Base-by-base conservation (phyloP, 148 eudicot species). In the Chenopodium quinoa region DNA sequence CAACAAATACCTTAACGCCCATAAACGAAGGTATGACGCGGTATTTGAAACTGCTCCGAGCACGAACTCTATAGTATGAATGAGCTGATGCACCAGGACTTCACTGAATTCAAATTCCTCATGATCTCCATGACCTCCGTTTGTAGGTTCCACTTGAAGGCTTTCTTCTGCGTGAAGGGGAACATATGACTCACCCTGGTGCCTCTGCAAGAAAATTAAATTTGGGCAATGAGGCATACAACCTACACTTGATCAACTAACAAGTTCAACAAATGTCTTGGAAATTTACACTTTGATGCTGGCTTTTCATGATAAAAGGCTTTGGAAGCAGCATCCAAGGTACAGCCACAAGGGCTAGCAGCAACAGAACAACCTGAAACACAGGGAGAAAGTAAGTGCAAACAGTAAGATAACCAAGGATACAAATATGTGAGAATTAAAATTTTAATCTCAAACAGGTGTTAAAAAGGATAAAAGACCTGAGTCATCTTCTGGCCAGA, bases 281-380 rank as follows among this genome's bases (percentile, higher is more conserved):
- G 17, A 54, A 78, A 68, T 89, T 73, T 90, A 97, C 99, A 40
- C 82, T 67, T 84, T 91, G 84, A 75, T 97, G 97, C 84, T 97
- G 97, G 81, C 44, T 75, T 84, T 97, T 97, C 92, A 97, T 80
- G 80, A 97, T 82, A 78, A 94, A 86, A 60, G 99, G 99, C 91
- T 94, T 97, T 73, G 99, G 99, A 76, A 97, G 80, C 84, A 97
- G 87, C 99, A 97, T 97, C 92, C 99, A 97, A 40, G 99, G 99
- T 83, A 97, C 98, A 83, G 99, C 77, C 68, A 97, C 90, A 79
- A 97, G 92, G 75, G 99, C 98, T 69, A 91, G 85, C 68, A 90
- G 81, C 78, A 97, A 83, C 60, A 97, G 85, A 77, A 91, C 93
- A 80, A 94, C 83, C 99, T 96, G 90, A 76, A 32, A 75, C 31